phyloP scores from a whole-genome alignment of 257 asterid species.

The Gentiana macrophylla region DNA sequence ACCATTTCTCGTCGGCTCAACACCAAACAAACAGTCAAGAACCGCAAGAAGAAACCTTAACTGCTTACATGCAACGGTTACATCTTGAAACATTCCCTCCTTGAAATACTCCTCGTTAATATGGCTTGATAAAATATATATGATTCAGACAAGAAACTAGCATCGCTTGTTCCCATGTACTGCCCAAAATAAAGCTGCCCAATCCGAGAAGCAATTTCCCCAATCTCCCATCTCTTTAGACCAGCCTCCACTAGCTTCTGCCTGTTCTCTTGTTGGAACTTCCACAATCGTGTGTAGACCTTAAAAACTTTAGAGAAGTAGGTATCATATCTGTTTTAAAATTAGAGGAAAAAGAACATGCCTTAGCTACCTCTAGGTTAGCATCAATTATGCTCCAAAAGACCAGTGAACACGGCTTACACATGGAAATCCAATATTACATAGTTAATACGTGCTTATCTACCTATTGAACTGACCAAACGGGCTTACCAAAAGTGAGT shows the following conservation, averaged over 20 bases:
- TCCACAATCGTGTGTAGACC: slow-evolving; percentile 91
- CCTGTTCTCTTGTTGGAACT: slow-evolving; percentile 90
- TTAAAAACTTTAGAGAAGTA: slow-evolving; percentile 88
- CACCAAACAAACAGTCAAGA: slow-evolving; percentile 81
- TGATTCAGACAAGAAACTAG: slow-evolving; percentile 77
- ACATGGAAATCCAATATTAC: no score
- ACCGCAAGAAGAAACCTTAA: slow-evolving; percentile 87
- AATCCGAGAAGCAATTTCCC: slow-evolving; percentile 94
- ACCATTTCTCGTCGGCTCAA: slow-evolving; percentile 79
- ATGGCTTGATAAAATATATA: slow-evolving; percentile 88
- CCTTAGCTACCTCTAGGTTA: background rate
- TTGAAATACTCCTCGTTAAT: slow-evolving; percentile 88
- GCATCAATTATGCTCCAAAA: background rate
- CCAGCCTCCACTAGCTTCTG: slow-evolving; percentile 95
- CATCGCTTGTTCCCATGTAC: slow-evolving; percentile 98
- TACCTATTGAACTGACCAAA: no score
- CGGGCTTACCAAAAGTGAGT: no score
- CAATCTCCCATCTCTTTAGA: slow-evolving; percentile 97
- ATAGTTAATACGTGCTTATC: no score
- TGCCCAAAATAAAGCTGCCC: slow-evolving; percentile 98
- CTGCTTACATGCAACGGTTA: slow-evolving; percentile 70
- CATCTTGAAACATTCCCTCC: slow-evolving; percentile 87
- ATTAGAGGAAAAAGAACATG: slow-evolving; percentile 2
- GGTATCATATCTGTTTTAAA: slow-evolving; percentile 64
- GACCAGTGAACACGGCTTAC: no score